Evolutionary conservation across 495 filamentous ascomycete genomes (phyloP).

Genomic region (Lophium mytilinum): DNA sequence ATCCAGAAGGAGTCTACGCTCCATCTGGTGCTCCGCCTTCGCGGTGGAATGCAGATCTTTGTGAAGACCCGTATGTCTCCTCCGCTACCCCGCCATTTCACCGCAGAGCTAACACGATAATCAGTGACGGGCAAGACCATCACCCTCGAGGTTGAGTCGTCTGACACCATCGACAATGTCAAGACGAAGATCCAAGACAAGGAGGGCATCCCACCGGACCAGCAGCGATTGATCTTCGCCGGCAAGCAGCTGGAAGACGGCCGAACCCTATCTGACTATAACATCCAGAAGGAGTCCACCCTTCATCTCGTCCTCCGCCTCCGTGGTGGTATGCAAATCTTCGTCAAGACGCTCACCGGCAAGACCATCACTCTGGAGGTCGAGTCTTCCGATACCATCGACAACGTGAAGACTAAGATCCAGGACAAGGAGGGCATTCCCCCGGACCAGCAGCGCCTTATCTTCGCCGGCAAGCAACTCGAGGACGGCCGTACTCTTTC

Average conservation of each 20-base stretch:
- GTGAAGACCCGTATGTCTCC: constrained; percentile 49
- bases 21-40: constrained; percentile 91
- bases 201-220: constrained; percentile 70
- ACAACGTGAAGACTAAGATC: constrained; percentile 58
- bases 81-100: neutral
- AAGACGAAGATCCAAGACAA: constrained; percentile 75
- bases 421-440: constrained; percentile 94
- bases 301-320: constrained; percentile 64
- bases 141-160: constrained; percentile 94
- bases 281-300: constrained; percentile 66
- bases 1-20: constrained; percentile 98
- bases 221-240: constrained; percentile 67
- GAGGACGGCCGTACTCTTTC: constrained; percentile 84
- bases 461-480: constrained; percentile 95
- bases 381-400: constrained; percentile 50
- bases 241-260: constrained; percentile 68
- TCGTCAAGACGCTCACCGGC: constrained; percentile 64
- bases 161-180: constrained; percentile 94
- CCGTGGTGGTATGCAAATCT: constrained; percentile 68
- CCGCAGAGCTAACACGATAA: constrained; percentile 4
- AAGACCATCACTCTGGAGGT: constrained; percentile 68
- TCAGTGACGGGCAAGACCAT: constrained; percentile 96
- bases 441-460: constrained; percentile 87
- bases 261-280: constrained; percentile 64
- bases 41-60: constrained; percentile 97